Conservation (phyloP, 2,329 filamentous ascomycete genomes). For the Hawksworthiomyces lignivorus region DNA sequence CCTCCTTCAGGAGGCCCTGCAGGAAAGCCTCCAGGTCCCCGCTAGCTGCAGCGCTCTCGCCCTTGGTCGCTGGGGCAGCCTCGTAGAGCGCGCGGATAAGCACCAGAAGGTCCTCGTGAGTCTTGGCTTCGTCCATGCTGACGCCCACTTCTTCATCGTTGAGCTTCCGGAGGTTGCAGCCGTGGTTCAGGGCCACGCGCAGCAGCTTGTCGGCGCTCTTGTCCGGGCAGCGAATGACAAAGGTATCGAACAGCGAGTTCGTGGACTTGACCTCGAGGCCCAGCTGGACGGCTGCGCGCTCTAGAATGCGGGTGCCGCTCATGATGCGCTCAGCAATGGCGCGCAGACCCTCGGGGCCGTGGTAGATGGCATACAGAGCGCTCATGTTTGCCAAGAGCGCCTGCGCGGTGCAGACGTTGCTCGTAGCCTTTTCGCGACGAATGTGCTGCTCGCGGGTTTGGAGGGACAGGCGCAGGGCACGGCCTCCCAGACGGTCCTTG, state of each 20-base stretch:
- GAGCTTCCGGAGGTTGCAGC: conserved; percentile 51
- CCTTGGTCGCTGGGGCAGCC: conserved; percentile 4
- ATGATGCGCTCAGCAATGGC: conserved; percentile 74
- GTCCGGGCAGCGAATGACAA: conserved; percentile 53
- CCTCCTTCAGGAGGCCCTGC: conserved; percentile 29
- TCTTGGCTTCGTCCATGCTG: conserved; percentile 61
- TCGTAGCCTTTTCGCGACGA: conserved; percentile 90
- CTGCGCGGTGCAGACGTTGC: conserved; percentile 95
- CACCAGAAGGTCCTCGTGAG: conserved; percentile 20
- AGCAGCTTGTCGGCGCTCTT: conserved; percentile 36
- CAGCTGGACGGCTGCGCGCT: conserved; percentile 52
- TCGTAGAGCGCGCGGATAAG: conserved; percentile 13
- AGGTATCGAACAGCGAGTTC: conserved; percentile 59
- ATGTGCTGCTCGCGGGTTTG: conserved; percentile 97
- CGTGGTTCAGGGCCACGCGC: conserved; percentile 42
- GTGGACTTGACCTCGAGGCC: conserved; percentile 46
- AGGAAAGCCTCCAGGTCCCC: conserved; percentile 19
- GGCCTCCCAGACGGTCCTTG: conserved; percentile 77
- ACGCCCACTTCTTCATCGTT: conserved; percentile 52
- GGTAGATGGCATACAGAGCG: conserved; percentile 89
- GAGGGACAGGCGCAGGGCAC: conserved; percentile 73
- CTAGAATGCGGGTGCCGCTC: conserved; percentile 61
- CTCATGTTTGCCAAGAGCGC: conserved; percentile 93
- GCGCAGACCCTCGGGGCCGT: conserved; percentile 76
- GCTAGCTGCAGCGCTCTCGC: neutral